These are phyloP conservation scores for Alternaria novae-zelandiae DNA, from an alignment of 2,329 filamentous ascomycete genomes.

Conservation along the genomic window DNA sequence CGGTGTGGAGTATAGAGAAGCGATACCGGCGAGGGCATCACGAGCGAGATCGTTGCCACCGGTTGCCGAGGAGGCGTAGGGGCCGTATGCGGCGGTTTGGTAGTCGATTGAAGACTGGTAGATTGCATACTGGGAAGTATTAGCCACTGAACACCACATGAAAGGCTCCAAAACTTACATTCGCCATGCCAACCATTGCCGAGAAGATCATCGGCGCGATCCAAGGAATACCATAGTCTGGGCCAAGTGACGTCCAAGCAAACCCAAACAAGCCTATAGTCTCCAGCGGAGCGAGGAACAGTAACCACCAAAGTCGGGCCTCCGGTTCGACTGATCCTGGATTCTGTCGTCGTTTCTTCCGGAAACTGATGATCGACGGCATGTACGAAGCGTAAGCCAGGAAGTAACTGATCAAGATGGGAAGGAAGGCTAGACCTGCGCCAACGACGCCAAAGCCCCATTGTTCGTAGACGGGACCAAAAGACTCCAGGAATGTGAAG, in stretches of 20 bases:
- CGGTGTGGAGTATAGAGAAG: constrained; percentile 71
- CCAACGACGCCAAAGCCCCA: constrained; percentile 67
- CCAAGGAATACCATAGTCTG: constrained; percentile 65
- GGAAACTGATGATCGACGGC: constrained; percentile 61
- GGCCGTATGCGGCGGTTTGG: constrained; percentile 75
- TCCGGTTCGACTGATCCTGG: constrained; percentile 64
- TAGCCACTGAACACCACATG: not conserved
- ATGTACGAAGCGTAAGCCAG: constrained; percentile 67
- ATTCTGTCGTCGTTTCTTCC: constrained; percentile 56
- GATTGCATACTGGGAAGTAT: constrained; percentile 60
- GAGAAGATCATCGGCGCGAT: constrained; percentile 71
- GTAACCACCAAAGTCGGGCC: constrained; percentile 68
- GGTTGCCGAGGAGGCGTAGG: constrained; percentile 75
- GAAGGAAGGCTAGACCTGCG: constrained; percentile 67
- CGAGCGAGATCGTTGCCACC: constrained; percentile 77
- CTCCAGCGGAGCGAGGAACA: constrained; percentile 67
- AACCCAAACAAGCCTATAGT: constrained; percentile 74
- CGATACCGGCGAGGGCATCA: constrained; percentile 75
- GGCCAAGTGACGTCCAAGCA: constrained; percentile 70
- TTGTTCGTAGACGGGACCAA: constrained; percentile 69
- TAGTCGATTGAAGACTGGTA: constrained; percentile 82
- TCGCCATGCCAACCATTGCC: constrained; percentile 73
- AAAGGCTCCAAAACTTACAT: constrained; percentile 43
- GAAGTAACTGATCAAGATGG: constrained; percentile 71
- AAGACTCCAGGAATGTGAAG: constrained; percentile 78